Base-by-base conservation (phyloP, 495 filamentous ascomycete species). In the Penicillium argentinense region DNA sequence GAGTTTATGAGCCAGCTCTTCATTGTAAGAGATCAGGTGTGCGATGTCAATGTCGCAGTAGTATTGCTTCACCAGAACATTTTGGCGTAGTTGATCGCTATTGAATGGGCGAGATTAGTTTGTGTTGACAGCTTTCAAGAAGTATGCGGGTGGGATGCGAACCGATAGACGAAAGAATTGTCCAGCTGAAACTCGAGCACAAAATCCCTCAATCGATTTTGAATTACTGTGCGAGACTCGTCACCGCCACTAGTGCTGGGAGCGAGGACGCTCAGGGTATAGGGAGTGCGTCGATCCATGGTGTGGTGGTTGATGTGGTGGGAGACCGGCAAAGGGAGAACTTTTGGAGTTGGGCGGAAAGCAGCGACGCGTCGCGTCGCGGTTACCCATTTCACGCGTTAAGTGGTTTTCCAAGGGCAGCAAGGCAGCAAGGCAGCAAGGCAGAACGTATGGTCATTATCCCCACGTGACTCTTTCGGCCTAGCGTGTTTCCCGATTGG, bases 11-110 rank as follows among this genome's bases (percentile, higher is more conserved):
- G 92, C 95, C 45, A 99, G 78, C 61, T 97, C 91, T 67, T 97
- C 95, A 56, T 97, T 95, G 72, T 91, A 97, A 40, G 87, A 93
- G 64, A 96, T 96, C 28, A 99, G 73, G 65, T 99, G 95, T 26
- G 88, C 88, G 54, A 99, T 89, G 66, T 99, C 92, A 53, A 99
- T 85, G 67, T 99, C 93, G 71, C 93, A 97, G 71, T 85, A 95
- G 68, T 91, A 97, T 58, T 92, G 88, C 63, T 95, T 95, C 9
- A 96, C 81, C 0, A 99, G 79, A 23, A 91, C 91, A 72, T 99
- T 97, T 59, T 97, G 91, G 50, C 91, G 83, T 46, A 99, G 79
- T 73, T 96, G 93, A 59, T 99, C 95, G 74, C 95, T 95, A 55
- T 22, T 42, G 1, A 2, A 23, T 4, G 28, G 3, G 38, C 23